Percentiles rank a stretch among this genome's conserved stretches.
phyloP scores from a whole-genome alignment of 257 asterid species.

The Haberlea rhodopensis region DNA sequence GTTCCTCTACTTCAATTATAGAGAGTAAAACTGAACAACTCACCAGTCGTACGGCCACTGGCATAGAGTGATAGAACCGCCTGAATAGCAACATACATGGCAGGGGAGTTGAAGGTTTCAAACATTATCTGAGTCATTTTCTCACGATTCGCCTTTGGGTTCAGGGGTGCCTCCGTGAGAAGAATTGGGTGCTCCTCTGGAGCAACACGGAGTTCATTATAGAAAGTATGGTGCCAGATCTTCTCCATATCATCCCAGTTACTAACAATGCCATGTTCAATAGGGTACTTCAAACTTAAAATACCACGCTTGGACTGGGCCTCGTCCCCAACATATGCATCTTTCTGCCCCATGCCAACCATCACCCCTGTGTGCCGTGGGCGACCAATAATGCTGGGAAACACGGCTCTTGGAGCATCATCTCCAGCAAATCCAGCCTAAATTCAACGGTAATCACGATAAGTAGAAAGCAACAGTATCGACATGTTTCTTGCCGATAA shows the following conservation, averaged over 20 bases:
- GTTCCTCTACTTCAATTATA: not conserved
- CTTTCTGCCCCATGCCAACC: slow-evolving; percentile 39
- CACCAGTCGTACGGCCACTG: slow-evolving; percentile 41
- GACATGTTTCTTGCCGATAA: not conserved
- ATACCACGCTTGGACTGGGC: slow-evolving; percentile 40
- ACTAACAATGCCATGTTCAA: slow-evolving; percentile 35
- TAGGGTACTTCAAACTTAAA: slow-evolving; percentile 31
- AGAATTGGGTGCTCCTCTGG: slow-evolving; percentile 40
- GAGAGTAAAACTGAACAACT: slow-evolving; percentile 15
- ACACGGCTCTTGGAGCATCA: slow-evolving; percentile 32
- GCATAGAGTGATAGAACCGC: slow-evolving; percentile 36
- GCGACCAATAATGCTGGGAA: slow-evolving; percentile 34
- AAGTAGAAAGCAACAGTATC: not conserved
- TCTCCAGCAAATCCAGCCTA: slow-evolving; percentile 33
- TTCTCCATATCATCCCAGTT: slow-evolving; percentile 41
- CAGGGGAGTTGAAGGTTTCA: slow-evolving; percentile 36
- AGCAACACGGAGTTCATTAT: slow-evolving; percentile 37
- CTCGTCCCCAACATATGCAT: slow-evolving; percentile 38
- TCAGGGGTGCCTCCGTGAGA: slow-evolving; percentile 36
- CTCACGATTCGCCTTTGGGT: slow-evolving; percentile 35
- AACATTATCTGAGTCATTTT: slow-evolving; percentile 39
- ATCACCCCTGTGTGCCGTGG: slow-evolving; percentile 38
- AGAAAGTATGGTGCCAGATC: slow-evolving; percentile 36
- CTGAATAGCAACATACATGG: slow-evolving; percentile 39
- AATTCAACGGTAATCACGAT: not conserved